Conservation (phyloP, 805 yeast species). For the Myxozyma kluyveri region DNA sequence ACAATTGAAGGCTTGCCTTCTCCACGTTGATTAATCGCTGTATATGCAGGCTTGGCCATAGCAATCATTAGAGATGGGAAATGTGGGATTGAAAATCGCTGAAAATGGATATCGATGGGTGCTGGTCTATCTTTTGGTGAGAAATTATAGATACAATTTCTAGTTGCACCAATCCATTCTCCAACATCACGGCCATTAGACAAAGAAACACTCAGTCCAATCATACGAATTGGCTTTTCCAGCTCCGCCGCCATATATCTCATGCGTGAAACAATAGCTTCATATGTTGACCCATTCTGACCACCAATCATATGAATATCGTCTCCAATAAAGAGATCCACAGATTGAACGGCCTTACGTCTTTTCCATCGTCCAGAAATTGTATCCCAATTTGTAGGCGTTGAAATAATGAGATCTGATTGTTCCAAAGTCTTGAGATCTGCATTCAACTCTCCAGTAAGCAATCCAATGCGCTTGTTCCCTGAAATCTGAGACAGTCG, state of each 20-base stretch:
- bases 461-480: conserved; percentile 55
- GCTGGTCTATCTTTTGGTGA: conserved; percentile 57
- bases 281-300: conserved; percentile 60
- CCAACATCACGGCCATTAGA: conserved; percentile 76
- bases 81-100: conserved; percentile 46
- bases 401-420: conserved; percentile 68
- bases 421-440: conserved; percentile 58
- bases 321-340: conserved; percentile 70
- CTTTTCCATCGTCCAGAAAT: conserved; percentile 81
- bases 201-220: conserved; percentile 68
- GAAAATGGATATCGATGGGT: conserved; percentile 58
- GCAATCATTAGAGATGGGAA: conserved; percentile 53
- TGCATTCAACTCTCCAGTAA: conserved; percentile 54
- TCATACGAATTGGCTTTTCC: conserved; percentile 56
- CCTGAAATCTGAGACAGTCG: conserved; percentile 51
- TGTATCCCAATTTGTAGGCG: conserved; percentile 74
- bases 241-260: conserved; percentile 65
- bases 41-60: conserved; percentile 51
- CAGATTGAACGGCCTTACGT: conserved; percentile 60
- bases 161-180: conserved; percentile 78
- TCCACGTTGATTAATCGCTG: conserved; percentile 41
- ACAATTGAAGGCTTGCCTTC: conserved; percentile 43
- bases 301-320: conserved; percentile 71
- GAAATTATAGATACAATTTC: conserved; percentile 62
- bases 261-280: conserved; percentile 66